These are phyloP conservation scores for Apostasia ramifera DNA, from an alignment of 106 monocot species.

Conservation along the genomic window DNA sequence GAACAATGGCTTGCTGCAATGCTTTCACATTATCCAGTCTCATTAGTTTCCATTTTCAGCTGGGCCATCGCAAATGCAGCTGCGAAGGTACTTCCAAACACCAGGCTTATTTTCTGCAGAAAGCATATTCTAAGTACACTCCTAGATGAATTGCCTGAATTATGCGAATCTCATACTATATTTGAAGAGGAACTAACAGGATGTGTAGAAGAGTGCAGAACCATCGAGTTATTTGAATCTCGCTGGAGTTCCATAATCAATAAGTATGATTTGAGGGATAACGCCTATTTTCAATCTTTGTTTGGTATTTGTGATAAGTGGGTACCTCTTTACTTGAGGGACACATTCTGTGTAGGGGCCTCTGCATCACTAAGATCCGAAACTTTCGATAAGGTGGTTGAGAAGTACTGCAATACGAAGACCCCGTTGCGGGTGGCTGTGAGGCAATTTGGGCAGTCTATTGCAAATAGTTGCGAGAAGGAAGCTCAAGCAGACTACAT, in stretches of 20 bases:
- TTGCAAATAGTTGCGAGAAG: slow-evolving; percentile 37
- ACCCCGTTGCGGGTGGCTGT: slow-evolving; percentile 34
- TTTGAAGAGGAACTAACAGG: slow-evolving; percentile 46
- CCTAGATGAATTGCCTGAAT: slow-evolving; percentile 31
- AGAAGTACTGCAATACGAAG: slow-evolving; percentile 38
- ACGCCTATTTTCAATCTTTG: slow-evolving; percentile 40
- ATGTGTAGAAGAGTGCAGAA: slow-evolving; percentile 48
- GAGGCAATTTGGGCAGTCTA: slow-evolving; percentile 34
- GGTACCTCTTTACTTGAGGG: slow-evolving; percentile 47
- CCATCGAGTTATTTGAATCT: slow-evolving; percentile 44
- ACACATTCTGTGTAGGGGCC: slow-evolving; percentile 36
- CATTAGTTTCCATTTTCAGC: slow-evolving; percentile 40
- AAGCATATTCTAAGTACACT: slow-evolving; percentile 40
- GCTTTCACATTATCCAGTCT: slow-evolving; percentile 41
- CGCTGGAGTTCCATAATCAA: slow-evolving; percentile 35
- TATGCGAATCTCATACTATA: slow-evolving; percentile 18
- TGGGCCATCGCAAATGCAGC: slow-evolving; percentile 31
- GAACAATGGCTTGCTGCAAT: slow-evolving; percentile 60
- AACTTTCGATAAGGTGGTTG: slow-evolving; percentile 37
- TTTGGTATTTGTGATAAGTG: slow-evolving; percentile 52
- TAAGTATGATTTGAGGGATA: slow-evolving; percentile 42
- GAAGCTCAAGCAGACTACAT: slow-evolving; percentile 51
- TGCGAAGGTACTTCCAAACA: slow-evolving; percentile 40
- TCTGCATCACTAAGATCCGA: slow-evolving; percentile 21
- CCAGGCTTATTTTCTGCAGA: slow-evolving; percentile 48